Conservation (phyloP, 2,329 filamentous ascomycete genomes). For the Arthrobotrys megalospora region DNA sequence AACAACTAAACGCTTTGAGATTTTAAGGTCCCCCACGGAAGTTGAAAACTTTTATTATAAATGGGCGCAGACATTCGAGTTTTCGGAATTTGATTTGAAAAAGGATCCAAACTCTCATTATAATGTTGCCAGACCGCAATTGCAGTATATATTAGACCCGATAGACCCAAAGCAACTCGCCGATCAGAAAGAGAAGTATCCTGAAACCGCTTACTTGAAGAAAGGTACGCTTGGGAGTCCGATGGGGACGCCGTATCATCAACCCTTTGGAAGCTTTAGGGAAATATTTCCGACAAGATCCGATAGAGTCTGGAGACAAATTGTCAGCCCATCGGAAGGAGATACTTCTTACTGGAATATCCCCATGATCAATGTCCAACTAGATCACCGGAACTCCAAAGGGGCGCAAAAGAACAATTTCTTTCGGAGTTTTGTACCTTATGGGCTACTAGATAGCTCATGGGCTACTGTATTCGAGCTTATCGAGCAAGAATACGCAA, state of each 20-base stretch:
- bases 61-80: slow-evolving; percentile 52
- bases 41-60: slow-evolving; percentile 48
- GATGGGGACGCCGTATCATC: slow-evolving; percentile 48
- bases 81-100: slow-evolving; percentile 55
- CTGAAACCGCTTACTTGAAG: slow-evolving; percentile 26
- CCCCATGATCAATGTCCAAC: slow-evolving; percentile 59
- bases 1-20: slow-evolving; percentile 30
- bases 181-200: slow-evolving; percentile 13
- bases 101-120: slow-evolving; percentile 58
- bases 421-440: slow-evolving; percentile 52
- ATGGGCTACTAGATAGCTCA: slow-evolving; percentile 36
- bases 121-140: slow-evolving; percentile 38
- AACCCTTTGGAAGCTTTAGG: slow-evolving; percentile 54
- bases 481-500: slow-evolving; percentile 52
- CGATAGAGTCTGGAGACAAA: slow-evolving; percentile 49
- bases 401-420: slow-evolving; percentile 23
- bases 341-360: slow-evolving; percentile 53
- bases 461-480: slow-evolving; percentile 45
- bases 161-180: slow-evolving; percentile 6
- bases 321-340: slow-evolving; percentile 29
- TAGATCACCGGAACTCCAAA: slow-evolving; percentile 41
- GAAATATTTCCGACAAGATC: slow-evolving; percentile 54
- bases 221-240: slow-evolving; percentile 41
- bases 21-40: slow-evolving; percentile 16
- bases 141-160: slow-evolving; percentile 11